Evolutionary conservation across 352 stramenopile species (phyloP).

Genomic region (Thalassiosira delicatula): DNA sequence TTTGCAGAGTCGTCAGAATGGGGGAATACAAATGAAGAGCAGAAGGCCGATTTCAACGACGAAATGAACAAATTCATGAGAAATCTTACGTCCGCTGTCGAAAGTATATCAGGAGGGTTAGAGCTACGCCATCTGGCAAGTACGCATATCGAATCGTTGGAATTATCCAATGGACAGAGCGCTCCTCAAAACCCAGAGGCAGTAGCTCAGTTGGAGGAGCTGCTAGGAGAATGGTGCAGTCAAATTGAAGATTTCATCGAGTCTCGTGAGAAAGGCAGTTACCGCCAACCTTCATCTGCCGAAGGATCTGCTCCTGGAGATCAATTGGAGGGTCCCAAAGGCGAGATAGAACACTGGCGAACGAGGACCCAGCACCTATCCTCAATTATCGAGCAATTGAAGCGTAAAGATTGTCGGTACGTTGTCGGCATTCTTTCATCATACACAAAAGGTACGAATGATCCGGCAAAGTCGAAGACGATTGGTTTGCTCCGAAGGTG

Average conservation of each 20-base stretch:
- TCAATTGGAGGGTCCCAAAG: conserved; percentile 89
- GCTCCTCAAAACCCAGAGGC: conserved; percentile 88
- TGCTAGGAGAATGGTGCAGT: conserved; percentile 91
- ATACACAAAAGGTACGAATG: conserved; percentile 80
- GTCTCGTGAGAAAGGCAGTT: conserved; percentile 52
- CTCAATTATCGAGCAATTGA: conserved; percentile 98
- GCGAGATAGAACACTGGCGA: conserved; percentile 96
- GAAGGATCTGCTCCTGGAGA: conserved; percentile 71
- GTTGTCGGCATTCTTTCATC: conserved; percentile 92
- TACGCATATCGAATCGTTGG: conserved; percentile 60
- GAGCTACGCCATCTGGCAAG: conserved; percentile 87
- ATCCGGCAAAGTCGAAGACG: conserved; percentile 89
- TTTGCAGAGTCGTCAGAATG: conserved; percentile 93
- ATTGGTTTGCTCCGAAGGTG: conserved; percentile 92
- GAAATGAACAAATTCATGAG: conserved; percentile 94
- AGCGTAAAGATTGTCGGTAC: conserved; percentile 94
- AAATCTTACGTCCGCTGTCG: conserved; percentile 93
- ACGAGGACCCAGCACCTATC: conserved; percentile 96
- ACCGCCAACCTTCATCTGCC: conserved; percentile 28
- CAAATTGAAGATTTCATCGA: conserved; percentile 69
- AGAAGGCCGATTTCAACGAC: conserved; percentile 88
- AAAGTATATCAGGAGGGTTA: conserved; percentile 93
- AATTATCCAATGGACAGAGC: conserved; percentile 77
- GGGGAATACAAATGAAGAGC: conserved; percentile 92
- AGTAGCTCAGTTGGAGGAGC: conserved; percentile 92